Conservation (phyloP, 2,329 filamentous ascomycete species). For the Sphaerulina populicola region DNA sequence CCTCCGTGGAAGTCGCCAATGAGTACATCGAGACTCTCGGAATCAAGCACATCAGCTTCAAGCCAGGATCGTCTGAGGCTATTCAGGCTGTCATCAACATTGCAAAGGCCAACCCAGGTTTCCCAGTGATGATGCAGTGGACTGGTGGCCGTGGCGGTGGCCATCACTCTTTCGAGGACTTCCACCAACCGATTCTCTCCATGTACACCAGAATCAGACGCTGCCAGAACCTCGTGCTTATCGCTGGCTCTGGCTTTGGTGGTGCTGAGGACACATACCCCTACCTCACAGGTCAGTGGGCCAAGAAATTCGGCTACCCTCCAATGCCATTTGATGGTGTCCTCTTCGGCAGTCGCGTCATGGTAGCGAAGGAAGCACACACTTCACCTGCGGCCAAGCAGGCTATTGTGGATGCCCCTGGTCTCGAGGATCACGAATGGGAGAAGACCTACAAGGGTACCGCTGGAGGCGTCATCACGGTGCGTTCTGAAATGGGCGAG, state of each 20-base stretch:
- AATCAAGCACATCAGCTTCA: conserved; percentile 88
- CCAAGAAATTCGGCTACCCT: conserved; percentile 76
- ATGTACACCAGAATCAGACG: conserved; percentile 87
- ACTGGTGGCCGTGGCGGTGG: conserved; percentile 89
- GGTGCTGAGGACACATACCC: conserved; percentile 85
- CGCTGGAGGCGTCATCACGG: conserved; percentile 88
- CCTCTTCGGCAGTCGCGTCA: conserved; percentile 84
- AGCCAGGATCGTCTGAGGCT: conserved; percentile 79
- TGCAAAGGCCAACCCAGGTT: conserved; percentile 83
- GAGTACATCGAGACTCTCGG: conserved; percentile 91
- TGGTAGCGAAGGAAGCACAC: conserved; percentile 87
- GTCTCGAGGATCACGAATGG: conserved; percentile 75
- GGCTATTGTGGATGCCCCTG: conserved; percentile 77
- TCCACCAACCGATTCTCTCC: conserved; percentile 81
- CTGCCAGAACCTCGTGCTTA: conserved; percentile 75
- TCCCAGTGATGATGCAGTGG: conserved; percentile 92
- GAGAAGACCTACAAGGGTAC: conserved; percentile 88
- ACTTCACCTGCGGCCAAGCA: conserved; percentile 82
- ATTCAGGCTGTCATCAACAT: conserved; percentile 89
- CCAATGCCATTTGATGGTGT: conserved; percentile 92
- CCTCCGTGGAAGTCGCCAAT: conserved; percentile 84
- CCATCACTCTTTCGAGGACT: conserved; percentile 91
- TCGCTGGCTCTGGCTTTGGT: conserved; percentile 87
- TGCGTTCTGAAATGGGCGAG: conserved; percentile 98
- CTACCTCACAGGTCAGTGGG: conserved; percentile 83